Conservation (phyloP, 129 eudicot genomes). For the Helianthus tuberosus region DNA sequence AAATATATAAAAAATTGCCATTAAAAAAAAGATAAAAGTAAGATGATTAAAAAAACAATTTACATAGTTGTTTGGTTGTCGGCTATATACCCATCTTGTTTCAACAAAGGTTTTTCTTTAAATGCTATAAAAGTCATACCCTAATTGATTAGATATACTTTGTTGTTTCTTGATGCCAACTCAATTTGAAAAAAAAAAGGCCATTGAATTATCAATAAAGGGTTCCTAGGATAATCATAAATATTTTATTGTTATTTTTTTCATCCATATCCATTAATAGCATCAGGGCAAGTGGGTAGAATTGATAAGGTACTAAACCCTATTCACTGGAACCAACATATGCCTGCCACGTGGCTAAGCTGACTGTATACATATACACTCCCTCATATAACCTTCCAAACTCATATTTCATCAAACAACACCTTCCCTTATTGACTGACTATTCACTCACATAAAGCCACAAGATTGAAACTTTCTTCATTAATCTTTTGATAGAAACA, state of each 20-base stretch:
- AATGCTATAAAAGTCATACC: background rate
- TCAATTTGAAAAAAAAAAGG: background rate
- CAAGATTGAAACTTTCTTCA: background rate
- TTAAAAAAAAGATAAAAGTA: no score
- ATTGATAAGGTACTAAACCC: constrained; percentile 26
- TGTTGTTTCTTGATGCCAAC: constrained; percentile 16
- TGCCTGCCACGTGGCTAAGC: constrained; percentile 31
- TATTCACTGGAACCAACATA: constrained; percentile 21
- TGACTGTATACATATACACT: constrained; percentile 14
- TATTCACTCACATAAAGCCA: no score
- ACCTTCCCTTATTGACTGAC: no score
- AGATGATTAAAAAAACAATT: no score
- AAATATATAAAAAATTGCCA: no score
- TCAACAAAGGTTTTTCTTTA: background rate
- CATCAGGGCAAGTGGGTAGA: constrained; percentile 28
- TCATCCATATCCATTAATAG: constrained; percentile 33
- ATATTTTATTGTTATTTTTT: background rate
- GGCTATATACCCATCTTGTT: background rate
- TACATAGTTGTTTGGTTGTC: background rate
- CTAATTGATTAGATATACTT: background rate
- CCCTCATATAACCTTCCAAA: constrained; percentile 12
- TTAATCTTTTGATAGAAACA: constrained; percentile 22
- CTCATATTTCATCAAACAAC: constrained; percentile 9
- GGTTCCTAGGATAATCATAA: constrained; percentile 15
- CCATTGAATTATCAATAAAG: constrained; percentile 19